These are phyloP conservation scores for Cercophora sp. DNA, from an alignment of 495 filamentous ascomycete species.

Conservation along the genomic window DNA sequence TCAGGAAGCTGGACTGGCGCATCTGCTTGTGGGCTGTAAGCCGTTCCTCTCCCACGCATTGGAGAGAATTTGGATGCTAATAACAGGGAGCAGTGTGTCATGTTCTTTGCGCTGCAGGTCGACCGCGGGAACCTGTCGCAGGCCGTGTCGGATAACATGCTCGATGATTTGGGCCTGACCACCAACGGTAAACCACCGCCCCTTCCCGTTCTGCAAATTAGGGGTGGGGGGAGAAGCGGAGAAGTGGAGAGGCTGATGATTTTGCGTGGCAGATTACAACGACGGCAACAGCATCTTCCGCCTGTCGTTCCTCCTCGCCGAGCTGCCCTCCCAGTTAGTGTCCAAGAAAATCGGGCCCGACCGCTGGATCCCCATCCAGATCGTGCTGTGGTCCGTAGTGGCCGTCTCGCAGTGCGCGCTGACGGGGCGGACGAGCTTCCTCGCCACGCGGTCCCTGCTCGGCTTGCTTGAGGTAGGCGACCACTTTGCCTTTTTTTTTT, in stretches of 20 bases:
- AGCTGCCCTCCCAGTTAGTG: constrained; percentile 74
- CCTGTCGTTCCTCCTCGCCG: constrained; percentile 61
- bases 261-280: no score
- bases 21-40: constrained; percentile 49
- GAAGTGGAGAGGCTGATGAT: no score
- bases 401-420: constrained; percentile 65
- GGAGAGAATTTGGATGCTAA: no score
- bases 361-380: constrained; percentile 77
- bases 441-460: constrained; percentile 56
- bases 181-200: no score
- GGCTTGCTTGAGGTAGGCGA: no score
- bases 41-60: no score
- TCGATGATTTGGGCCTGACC: constrained; percentile 49
- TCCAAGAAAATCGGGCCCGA: constrained; percentile 71
- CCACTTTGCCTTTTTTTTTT: no score
- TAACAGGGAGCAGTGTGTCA: no score
- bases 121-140: constrained; percentile 55
- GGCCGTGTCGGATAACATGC: constrained; percentile 52
- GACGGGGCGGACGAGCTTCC: constrained; percentile 53
- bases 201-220: no score
- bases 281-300: constrained; percentile 71
- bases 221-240: no score
- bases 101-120: constrained; percentile 57
- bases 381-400: constrained; percentile 70
- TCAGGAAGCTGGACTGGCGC: constrained; percentile 51